Evolutionary conservation across 192 early-diverging fungal genomes (phyloP).

Genomic region (Coemansia sp.): DNA sequence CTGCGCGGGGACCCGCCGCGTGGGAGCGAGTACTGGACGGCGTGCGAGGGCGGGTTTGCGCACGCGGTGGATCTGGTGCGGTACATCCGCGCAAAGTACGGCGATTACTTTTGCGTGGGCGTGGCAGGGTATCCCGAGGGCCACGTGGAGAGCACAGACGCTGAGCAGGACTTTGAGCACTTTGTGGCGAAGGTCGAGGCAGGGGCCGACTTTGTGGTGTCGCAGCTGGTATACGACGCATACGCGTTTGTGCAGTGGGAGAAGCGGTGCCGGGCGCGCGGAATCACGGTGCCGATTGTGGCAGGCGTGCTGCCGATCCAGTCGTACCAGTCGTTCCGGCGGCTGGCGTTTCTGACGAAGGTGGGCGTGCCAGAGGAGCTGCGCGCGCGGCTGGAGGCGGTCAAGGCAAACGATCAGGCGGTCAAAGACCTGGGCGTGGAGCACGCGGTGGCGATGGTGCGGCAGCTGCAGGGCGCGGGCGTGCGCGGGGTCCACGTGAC

Average conservation of each 20-base stretch:
- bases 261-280: conserved; percentile 66
- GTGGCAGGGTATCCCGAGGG: conserved; percentile 93
- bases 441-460: conserved; percentile 75
- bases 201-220: conserved; percentile 93
- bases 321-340: conserved; percentile 82
- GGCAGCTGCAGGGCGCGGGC: conserved; percentile 56
- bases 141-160: conserved; percentile 58
- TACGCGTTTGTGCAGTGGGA: conserved; percentile 79
- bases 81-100: conserved; percentile 84
- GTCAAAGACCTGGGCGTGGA: conserved; percentile 92
- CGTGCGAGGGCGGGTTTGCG: conserved; percentile 66
- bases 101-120: conserved; percentile 93
- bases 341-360: conserved; percentile 83
- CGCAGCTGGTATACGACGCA: conserved; percentile 92
- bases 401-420: conserved; percentile 94
- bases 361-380: conserved; percentile 80
- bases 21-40: conserved; percentile 75
- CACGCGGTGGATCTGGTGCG: conserved; percentile 86
- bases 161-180: conserved; percentile 66
- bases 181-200: conserved; percentile 87
- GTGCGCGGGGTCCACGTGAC: conserved; percentile 87
- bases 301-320: conserved; percentile 97
- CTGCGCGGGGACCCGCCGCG: conserved; percentile 92
- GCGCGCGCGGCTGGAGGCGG: conserved; percentile 74
- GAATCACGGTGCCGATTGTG: conserved; percentile 75